phyloP scores from a whole-genome alignment of 2,329 filamentous ascomycete species.

The Chaetomium strumarium region DNA sequence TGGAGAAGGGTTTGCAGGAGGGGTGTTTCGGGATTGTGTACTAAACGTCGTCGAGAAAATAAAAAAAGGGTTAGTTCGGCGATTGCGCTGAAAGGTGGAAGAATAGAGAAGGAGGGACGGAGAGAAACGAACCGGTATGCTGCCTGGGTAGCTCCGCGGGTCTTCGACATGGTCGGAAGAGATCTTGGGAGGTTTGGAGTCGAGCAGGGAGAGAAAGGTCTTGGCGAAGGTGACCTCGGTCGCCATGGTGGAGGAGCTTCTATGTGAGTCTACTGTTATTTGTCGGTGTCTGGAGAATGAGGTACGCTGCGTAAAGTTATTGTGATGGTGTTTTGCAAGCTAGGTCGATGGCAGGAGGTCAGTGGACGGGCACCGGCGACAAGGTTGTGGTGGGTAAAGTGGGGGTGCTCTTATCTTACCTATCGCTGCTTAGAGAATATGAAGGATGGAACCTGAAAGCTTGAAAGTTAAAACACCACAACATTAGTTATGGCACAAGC shows the following conservation, averaged over 20 bases:
- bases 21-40: constrained; percentile 22
- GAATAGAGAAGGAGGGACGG: not conserved
- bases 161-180: constrained; percentile 89
- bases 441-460: too few relatives aligned
- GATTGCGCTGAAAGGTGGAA: not conserved
- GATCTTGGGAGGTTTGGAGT: constrained; percentile 73
- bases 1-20: constrained; percentile 15
- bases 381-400: not conserved
- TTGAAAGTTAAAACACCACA: too few relatives aligned
- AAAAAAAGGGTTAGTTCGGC: not conserved
- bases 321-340: not conserved
- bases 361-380: not conserved
- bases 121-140: constrained; percentile 59
- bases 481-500: too few relatives aligned
- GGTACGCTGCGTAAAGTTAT: not conserved
- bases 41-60: constrained; percentile 13
- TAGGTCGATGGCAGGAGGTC: not conserved
- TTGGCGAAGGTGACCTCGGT: constrained; percentile 75
- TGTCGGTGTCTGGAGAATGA: not conserved
- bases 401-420: not conserved
- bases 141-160: constrained; percentile 67
- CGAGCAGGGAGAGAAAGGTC: constrained; percentile 73
- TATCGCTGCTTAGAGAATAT: not conserved
- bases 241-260: constrained; percentile 50
- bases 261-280: not conserved